Percentiles rank a stretch among this genome's conserved stretches.
phyloP scores from a whole-genome alignment of 1,284 basidiomycete species.

The Cystobasidium pallidum region DNA sequence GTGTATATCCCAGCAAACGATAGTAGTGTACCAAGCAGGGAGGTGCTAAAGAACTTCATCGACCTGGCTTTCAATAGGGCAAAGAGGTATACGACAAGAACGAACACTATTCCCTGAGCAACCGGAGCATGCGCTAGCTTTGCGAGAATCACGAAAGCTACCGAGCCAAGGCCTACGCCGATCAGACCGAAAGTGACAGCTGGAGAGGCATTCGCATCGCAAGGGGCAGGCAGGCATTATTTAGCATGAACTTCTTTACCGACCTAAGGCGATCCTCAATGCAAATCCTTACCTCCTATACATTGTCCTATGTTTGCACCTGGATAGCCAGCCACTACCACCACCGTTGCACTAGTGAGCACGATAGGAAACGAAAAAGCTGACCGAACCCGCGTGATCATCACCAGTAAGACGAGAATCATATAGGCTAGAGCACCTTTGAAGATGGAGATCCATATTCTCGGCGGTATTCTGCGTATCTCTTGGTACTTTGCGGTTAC shows the following conservation, averaged over 20 bases:
- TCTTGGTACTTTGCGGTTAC: neutral
- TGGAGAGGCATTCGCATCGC: neutral
- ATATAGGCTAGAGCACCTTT: conserved; percentile 54
- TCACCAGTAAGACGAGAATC: conserved; percentile 54
- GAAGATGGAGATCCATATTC: conserved; percentile 38
- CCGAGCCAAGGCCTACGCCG: conserved; percentile 54
- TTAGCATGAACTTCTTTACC: neutral
- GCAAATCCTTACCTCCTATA: conserved; percentile 46
- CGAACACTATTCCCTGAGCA: conserved; percentile 57
- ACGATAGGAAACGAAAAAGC: conserved; percentile 52
- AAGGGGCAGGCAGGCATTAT: neutral
- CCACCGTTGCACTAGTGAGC: conserved; percentile 50
- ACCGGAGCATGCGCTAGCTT: conserved; percentile 53
- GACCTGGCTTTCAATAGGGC: conserved; percentile 45
- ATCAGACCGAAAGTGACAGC: conserved; percentile 49
- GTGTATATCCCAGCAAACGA: conserved; percentile 56
- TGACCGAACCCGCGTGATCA: conserved; percentile 52
- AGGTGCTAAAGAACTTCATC: conserved; percentile 53
- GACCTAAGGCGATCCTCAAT: no score
- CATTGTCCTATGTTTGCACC: conserved; percentile 52
- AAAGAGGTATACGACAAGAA: conserved; percentile 53
- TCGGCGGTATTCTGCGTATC: conserved; percentile 27
- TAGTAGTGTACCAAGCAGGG: conserved; percentile 55
- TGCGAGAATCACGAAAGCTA: conserved; percentile 56
- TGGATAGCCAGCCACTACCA: conserved; percentile 54